Conservation (phyloP, 768 basidiomycete genomes). For the Neoboletus magnificus region DNA sequence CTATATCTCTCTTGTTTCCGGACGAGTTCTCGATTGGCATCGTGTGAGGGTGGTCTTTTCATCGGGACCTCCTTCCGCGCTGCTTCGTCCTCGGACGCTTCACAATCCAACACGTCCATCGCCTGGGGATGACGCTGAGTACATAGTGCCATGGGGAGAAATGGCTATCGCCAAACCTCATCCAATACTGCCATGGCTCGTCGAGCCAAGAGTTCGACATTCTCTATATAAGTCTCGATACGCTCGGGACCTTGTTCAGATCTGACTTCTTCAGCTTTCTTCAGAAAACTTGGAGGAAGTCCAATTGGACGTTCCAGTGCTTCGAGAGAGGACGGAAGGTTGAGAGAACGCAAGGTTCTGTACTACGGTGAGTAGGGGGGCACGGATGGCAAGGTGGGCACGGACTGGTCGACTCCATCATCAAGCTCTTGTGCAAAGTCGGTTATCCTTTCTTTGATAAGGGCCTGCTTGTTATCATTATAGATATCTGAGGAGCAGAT, state of each 20-base stretch:
- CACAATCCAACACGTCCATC: conserved; percentile 85
- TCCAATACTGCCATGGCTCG: conserved; percentile 63
- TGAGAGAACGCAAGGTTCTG: conserved; percentile 66
- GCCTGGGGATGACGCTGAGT: conserved; percentile 47
- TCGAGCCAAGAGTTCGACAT: conserved; percentile 63
- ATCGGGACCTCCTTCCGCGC: conserved; percentile 49
- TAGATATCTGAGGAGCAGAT: conserved; percentile 63
- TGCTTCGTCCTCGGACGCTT: conserved; percentile 81
- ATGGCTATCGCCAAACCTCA: conserved; percentile 51
- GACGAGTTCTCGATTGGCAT: conserved; percentile 73
- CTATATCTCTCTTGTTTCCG: conserved; percentile 71
- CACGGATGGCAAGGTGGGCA: conserved; percentile 3
- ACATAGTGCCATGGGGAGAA: background rate
- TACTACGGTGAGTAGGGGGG: conserved; percentile 2
- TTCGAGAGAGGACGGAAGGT: conserved; percentile 83
- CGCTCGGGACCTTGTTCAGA: conserved; percentile 70
- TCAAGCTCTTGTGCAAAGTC: conserved; percentile 62
- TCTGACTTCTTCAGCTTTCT: conserved; percentile 82
- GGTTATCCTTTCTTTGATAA: conserved; percentile 65
- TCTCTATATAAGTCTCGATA: conserved; percentile 69
- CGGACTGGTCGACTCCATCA: conserved; percentile 57
- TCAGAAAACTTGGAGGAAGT: conserved; percentile 82
- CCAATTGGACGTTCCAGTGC: conserved; percentile 85
- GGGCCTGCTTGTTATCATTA: conserved; percentile 70
- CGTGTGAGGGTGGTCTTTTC: conserved; percentile 64